Conservation (phyloP, 2,329 filamentous ascomycete genomes). For the Pseudocercospora crystallina region DNA sequence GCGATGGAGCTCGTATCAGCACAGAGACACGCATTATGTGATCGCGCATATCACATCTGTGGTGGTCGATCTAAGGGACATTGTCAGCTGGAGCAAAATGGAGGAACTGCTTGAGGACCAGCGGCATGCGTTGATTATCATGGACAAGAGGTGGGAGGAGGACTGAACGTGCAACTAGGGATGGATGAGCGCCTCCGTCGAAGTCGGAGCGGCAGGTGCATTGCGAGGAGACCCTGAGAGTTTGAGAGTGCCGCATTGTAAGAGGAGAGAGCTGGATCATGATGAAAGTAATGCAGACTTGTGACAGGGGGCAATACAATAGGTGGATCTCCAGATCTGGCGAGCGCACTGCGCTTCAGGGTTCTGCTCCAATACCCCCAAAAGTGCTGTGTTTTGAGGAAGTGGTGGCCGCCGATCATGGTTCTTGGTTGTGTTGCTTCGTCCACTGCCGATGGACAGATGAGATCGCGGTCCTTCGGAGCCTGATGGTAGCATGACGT, state of each 20-base stretch:
- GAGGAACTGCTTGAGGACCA: not conserved
- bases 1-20: not conserved
- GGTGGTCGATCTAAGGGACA: not conserved
- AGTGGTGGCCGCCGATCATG: too few species aligned
- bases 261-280: too few species aligned
- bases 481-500: not conserved
- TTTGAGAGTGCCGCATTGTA: too few species aligned
- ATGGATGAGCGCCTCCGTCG: too few species aligned
- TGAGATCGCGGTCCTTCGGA: not conserved
- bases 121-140: not conserved
- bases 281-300: too few species aligned
- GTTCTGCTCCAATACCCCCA: too few species aligned
- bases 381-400: too few species aligned
- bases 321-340: too few species aligned
- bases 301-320: too few species aligned
- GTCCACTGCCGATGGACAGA: not conserved
- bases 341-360: too few species aligned
- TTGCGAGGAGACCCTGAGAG: not conserved
- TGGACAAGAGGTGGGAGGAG: not conserved
- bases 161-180: not conserved
- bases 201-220: not conserved
- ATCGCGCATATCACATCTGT: not conserved
- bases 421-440: not conserved
- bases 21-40: not conserved
- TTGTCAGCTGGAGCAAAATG: not conserved